Evolutionary conservation across 345 rosid genomes (phyloP), one percentile per base, ranked within the genome.

Genomic region (Brassica carinata): DNA sequence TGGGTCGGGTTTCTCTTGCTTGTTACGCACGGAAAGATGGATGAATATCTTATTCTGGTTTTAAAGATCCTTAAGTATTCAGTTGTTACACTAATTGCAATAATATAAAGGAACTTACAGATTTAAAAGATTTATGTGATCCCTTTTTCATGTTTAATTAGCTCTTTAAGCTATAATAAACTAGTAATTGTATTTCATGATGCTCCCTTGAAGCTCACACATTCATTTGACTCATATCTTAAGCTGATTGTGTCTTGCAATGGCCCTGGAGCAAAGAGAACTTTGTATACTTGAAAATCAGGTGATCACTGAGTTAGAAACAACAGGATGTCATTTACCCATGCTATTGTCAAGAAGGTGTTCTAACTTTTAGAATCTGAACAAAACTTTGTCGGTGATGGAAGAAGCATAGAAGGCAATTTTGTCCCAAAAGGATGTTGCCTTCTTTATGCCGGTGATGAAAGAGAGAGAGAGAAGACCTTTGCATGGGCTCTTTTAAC

Each of bases 311-410:
- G 23, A 63, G 58, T 68, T 45, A 27, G 66, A 62, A 69, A 69
- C 58, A 74, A 62, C 57, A 63, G 7, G 11, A 55, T 40, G 72
- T 67, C 73, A 67, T n/a, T 33, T 40, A 36, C 11, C 2, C n/a
- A 18, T 57, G 18, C 14, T 15, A 15, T 64, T 72, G 72, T 66
- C 69, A 33, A 48, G 51, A 45, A 34, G 18, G 34, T 79, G 78
- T 68, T 79, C 23, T 59, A 15, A 45, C 30, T 74, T 69, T n/a
- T 70, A 8, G 30, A 48, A 33, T 71, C 19, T 63, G 76, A 64
- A 15, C 43, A 53, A 70, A 64, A 72, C 26, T 65, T 66, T 55
- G 81, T 76, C 64, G 77, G 77, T 81, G 69, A 76, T 64, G 10
- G 26, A 83, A 73, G 62, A 53, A 29, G 27, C 71, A 71, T 23